Conservation (phyloP, 306 rosid species). For the Cucurbita moschata region DNA sequence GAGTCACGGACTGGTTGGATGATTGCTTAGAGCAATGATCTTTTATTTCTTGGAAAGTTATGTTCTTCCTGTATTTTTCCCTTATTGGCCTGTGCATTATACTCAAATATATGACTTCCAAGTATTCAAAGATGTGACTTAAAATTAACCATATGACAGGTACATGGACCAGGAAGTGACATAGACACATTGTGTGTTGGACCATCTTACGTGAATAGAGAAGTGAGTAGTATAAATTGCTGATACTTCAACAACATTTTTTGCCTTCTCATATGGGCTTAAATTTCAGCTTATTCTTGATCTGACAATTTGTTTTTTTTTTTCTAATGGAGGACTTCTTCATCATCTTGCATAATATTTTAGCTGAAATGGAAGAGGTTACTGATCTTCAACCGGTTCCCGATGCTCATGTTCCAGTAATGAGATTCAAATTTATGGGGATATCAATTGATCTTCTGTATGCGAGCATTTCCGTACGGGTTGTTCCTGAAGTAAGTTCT, state of each 20-base stretch:
- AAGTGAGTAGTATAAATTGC: conserved; percentile 22
- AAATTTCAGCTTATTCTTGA: neutral
- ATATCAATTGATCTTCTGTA: conserved; percentile 87
- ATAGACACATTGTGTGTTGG: conserved; percentile 81
- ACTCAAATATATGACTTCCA: neutral
- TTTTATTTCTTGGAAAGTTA: neutral
- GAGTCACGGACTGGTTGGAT: neutral
- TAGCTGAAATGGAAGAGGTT: conserved; percentile 74
- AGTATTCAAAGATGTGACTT: neutral
- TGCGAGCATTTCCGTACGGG: conserved; percentile 76
- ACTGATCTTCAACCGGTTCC: conserved; percentile 86
- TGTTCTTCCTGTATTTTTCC: neutral
- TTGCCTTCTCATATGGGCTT: neutral
- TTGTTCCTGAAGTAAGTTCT: conserved; percentile 79
- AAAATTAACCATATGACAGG: conserved; percentile 22
- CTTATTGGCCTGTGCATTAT: neutral
- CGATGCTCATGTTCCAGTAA: conserved; percentile 95
- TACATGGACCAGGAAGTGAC: conserved; percentile 87
- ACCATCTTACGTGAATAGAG: conserved; percentile 72
- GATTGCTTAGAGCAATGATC: neutral
- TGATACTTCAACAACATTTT: neutral
- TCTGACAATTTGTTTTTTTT: conserved; percentile 8
- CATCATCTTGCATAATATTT: conserved; percentile 53
- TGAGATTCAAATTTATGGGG: conserved; percentile 88
- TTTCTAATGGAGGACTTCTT: conserved; percentile 41